Evolutionary conservation across 495 filamentous ascomycete species (phyloP).

Genomic region (Poronia punctata): DNA sequence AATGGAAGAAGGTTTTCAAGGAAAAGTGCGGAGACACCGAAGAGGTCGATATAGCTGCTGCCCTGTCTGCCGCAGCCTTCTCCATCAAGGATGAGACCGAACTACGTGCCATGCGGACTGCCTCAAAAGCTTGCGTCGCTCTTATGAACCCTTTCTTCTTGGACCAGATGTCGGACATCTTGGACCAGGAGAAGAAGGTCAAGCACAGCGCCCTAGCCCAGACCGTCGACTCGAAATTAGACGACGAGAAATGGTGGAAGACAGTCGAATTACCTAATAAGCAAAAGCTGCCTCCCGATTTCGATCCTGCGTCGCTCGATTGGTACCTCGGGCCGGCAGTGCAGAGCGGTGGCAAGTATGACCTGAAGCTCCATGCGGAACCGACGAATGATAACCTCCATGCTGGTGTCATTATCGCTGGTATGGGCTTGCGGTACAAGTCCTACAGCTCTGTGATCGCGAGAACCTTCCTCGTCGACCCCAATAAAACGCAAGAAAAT

Average conservation of each 20-base stretch:
- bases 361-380: constrained; percentile 67
- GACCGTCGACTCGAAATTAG: constrained; percentile 83
- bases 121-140: constrained; percentile 85
- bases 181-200: constrained; percentile 94
- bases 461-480: constrained; percentile 92
- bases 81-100: constrained; percentile 96
- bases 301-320: constrained; percentile 87
- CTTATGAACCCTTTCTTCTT: constrained; percentile 91
- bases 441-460: constrained; percentile 87
- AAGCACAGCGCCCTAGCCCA: constrained; percentile 76
- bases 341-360: constrained; percentile 92
- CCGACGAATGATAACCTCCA: constrained; percentile 82
- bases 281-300: constrained; percentile 73
- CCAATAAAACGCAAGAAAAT: constrained; percentile 86
- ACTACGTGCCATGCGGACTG: constrained; percentile 85
- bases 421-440: constrained; percentile 87
- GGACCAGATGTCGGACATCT: constrained; percentile 91
- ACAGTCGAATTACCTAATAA: constrained; percentile 59
- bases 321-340: constrained; percentile 89
- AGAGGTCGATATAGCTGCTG: constrained; percentile 77
- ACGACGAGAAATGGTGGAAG: constrained; percentile 87
- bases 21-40: constrained; percentile 76
- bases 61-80: constrained; percentile 74
- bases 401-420: constrained; percentile 83
- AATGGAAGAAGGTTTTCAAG: constrained; percentile 79